phyloP scores from a whole-genome alignment of 768 basidiomycete genomes.

The Strobilomyces confusus region DNA sequence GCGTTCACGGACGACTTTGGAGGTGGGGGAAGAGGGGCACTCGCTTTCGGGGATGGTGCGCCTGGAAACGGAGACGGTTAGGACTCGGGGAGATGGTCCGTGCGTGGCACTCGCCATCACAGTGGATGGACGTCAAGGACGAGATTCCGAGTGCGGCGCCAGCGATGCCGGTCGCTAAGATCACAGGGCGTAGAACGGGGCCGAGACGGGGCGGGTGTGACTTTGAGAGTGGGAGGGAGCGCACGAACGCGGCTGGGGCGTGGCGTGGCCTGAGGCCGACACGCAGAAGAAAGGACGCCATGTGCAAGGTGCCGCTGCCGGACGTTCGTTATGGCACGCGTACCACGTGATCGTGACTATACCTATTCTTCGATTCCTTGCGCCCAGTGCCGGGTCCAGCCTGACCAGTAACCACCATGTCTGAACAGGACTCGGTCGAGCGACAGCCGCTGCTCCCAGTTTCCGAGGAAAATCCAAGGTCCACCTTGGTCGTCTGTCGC shows the following conservation, averaged over 20 bases:
- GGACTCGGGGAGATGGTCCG: background rate
- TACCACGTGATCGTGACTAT: slow-evolving; percentile 25
- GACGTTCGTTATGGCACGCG: background rate
- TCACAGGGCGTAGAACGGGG: slow-evolving; percentile 8
- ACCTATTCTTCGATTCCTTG: background rate
- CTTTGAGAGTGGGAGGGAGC: slow-evolving; percentile 4
- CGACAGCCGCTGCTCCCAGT: slow-evolving; percentile 43
- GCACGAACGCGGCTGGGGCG: background rate
- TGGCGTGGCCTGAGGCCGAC: slow-evolving; percentile 15
- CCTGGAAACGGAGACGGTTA: slow-evolving; percentile 10
- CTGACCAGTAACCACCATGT: slow-evolving; percentile 29
- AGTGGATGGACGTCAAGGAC: slow-evolving; percentile 38
- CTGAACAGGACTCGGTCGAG: slow-evolving; percentile 40
- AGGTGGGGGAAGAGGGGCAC: slow-evolving; percentile 36
- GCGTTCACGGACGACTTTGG: slow-evolving; percentile 73
- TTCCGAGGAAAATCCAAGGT: slow-evolving; percentile 15
- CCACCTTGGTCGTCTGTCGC: slow-evolving; percentile 22
- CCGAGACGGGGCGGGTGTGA: background rate
- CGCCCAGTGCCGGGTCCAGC: slow-evolving; percentile 6
- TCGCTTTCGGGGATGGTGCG: slow-evolving; percentile 5
- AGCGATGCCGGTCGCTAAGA: slow-evolving; percentile 34
- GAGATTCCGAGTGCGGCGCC: slow-evolving; percentile 46
- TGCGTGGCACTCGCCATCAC: slow-evolving; percentile 45
- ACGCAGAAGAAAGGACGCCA: slow-evolving; percentile 16
- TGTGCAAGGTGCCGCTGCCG: background rate